Evolutionary conservation across 768 basidiomycete species (phyloP), one percentile per base, ranked within the genome.

Genomic region (Cystobasidiopsis lactophilus): DNA sequence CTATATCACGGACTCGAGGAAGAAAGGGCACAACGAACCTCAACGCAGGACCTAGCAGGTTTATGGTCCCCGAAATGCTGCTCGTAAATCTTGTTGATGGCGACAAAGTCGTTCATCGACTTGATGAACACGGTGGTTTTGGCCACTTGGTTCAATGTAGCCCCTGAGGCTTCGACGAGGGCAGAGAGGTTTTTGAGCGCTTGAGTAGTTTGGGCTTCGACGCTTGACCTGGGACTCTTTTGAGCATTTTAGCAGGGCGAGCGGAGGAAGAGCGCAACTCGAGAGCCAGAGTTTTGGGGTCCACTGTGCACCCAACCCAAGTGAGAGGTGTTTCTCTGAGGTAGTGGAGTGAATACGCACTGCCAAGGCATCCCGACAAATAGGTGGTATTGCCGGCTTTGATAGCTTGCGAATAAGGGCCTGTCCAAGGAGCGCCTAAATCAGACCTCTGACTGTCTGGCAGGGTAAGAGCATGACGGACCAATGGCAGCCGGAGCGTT

Each of bases 21-120:
- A 29, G 16, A 47, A n/a, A 29, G 10, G 9, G 30, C 4, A 4
- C 14, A 10, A 10, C 30, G 9, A 9, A 47, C 45, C 61, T 69
- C 68, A 50, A 69, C 68, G 54, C 64, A 65, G 33, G 64, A 66
- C 47, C 68, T 44, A 13, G 68, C 65, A 30, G 68, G 68, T 60
- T 69, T 69, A 52, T 60, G 60, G 51, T 62, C 62, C 24, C 62
- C 64, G 48, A 68, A 69, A 58, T 64, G 66, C 52, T 65, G 59
- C 5, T 61, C 62, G 54, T 66, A 66, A 33, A 63, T 55, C 45
- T 58, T 62, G 62, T 66, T 66, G 59, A 67, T 61, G 37, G 64
- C 57, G 11, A 59, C 65, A 51, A 69, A 69, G 55, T 69, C 68
- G 54, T 62, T 58, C 66, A 69, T 67, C 31, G 51, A 50, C 54